A percentile compares a stretch with the other conserved stretches of the same genome.
phyloP scores from a whole-genome alignment of 1,284 basidiomycete genomes.

The Cystobasidiaceae sp. region DNA sequence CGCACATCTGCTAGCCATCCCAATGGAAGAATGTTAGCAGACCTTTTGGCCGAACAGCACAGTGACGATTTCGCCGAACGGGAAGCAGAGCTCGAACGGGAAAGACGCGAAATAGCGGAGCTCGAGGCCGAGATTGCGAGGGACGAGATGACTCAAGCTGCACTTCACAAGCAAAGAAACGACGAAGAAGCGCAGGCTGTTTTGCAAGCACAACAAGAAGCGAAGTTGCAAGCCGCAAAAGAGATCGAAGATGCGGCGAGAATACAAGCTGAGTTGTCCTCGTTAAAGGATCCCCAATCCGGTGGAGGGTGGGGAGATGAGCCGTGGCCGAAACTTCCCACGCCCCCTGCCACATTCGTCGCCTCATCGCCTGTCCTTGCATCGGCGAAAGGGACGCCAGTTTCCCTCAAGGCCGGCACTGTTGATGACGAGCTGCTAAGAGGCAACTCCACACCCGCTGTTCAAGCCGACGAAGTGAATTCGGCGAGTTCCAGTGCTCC shows the following conservation, averaged over 20 bases:
- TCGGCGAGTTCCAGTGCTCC: background rate
- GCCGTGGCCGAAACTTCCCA: background rate
- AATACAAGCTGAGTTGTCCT: background rate
- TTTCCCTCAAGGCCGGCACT: no score
- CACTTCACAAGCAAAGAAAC: background rate
- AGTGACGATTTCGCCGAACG: background rate
- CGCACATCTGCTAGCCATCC: background rate
- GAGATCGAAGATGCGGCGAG: conserved; percentile 19
- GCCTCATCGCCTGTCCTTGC: background rate
- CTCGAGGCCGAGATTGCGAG: background rate
- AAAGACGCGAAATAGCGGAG: background rate
- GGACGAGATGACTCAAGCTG: background rate
- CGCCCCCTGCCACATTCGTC: background rate
- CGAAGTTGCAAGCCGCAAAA: background rate
- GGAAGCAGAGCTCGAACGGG: conserved; percentile 2
- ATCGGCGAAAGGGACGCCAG: background rate
- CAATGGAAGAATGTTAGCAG: background rate
- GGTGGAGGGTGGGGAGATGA: background rate
- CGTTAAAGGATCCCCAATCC: background rate
- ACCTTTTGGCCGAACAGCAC: background rate
- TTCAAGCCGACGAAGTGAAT: background rate
- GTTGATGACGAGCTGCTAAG: no score
- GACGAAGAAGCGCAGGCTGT: background rate
- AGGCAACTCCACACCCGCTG: background rate
- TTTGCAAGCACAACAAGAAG: background rate